Evolutionary conservation across 768 basidiomycete species (phyloP), one percentile per base, ranked within the genome.

Genomic region (Auriculariales sp.): DNA sequence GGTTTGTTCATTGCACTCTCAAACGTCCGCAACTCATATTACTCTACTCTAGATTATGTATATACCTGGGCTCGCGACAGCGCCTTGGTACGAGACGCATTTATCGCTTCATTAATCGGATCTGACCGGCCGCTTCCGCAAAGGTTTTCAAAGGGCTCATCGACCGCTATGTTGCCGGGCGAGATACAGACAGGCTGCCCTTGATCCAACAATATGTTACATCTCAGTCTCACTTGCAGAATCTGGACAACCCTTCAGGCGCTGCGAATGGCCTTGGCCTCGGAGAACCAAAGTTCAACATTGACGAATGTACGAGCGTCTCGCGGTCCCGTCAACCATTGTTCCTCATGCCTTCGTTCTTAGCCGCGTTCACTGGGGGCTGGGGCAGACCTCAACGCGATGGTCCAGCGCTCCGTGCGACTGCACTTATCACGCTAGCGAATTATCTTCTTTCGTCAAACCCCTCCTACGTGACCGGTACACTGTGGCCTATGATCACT

Each of bases 231-330:
- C 59, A 59, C 45, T 61, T 87, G 22, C 86, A 89, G 59, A 75
- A 81, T 53, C 67, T 81, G 24, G 57, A 72, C 15, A 90, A 85
- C 59, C 85, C 83, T 0, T 79, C 78, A 54, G 86, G 86, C 1
- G 68, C 71, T 2, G 63, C 81, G 29, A 65, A 65, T 33, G 75
- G 78, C 0, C 81, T 82, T 10, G 83, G 85, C n/a, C 72, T 90
- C n/a, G 86, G 77, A n/a, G 83, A 85, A 62, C 81, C 86, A 3
- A 86, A 87, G 63, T 87, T 84, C 62, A 66, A 79, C 58, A 70
- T 83, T 24, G 11, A 14, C 14, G 12, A 15, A 29, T 10, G 15
- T 11, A 34, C 25, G 12, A 22, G 27, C n/a, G n/a, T n/a, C n/a
- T n/a, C n/a, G n/a, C n/a, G n/a, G n/a, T n/a, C n/a, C n/a, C 58